Base-by-base conservation (phyloP, 2,329 filamentous ascomycete genomes). In the Colletotrichum sp. region DNA sequence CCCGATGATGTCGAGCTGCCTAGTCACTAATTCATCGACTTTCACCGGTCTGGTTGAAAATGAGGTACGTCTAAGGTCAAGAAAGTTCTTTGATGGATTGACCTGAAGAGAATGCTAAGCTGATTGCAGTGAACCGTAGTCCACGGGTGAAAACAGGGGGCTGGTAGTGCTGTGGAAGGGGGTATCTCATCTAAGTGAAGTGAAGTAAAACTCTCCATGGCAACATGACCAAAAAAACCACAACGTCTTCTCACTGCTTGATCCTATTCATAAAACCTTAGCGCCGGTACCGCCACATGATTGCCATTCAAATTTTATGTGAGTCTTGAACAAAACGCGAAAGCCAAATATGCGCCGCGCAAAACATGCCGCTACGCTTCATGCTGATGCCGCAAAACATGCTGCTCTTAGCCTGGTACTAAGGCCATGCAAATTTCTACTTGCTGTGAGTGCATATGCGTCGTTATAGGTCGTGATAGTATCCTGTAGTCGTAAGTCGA, bases 171-270 rank as follows among this genome's bases (percentile, higher is more conserved):
- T 69, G 73, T 78, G 59, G 70, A 68, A 77, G 79, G 80, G 85
- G 86, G 86, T 87, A 87, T 88, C 84, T 84, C 82, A 83, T 84
- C 82, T 84, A 85, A 78, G 72, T 78, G 80, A 82, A 83, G 79
- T 80, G 80, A 59, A 55, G 72, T 72, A 63, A 74, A 79, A 76
- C 68, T 72, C 36, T 39, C 69, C 39, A 69, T 29, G 25, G 32
- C 29, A 68, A 66, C 52, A 52, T 36, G 39, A 44, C 5, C 15
- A 19, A 55, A 65, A 55, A 61, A 52, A 19, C 27, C 16, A 34
- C 11, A 13, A 8, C n/a, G 25, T 63, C 36, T 13, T 62, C 30
- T 9, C 32, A 25, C 30, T n/a, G 15, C 34, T 19, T 73, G n/a
- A 11, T 59, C 44, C 25, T 29, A 15, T 7, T 19, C 32, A 49